Evolutionary conservation across 2,329 filamentous ascomycete genomes (phyloP).

Genomic region (Penicillium olsonii): DNA sequence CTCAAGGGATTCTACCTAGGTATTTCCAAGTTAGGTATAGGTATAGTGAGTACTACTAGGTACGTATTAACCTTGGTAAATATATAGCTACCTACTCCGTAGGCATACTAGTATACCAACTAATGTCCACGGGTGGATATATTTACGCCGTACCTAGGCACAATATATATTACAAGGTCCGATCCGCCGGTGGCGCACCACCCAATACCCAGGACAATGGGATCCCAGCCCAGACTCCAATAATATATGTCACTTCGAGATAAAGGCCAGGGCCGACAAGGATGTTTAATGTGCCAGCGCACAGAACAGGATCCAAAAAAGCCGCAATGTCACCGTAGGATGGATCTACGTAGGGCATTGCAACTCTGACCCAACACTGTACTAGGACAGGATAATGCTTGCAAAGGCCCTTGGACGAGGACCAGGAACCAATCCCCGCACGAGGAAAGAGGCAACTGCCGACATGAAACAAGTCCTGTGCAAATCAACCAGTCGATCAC

Average conservation of each 20-base stretch:
- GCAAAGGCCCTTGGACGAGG: no score
- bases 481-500: slow-evolving; percentile 15
- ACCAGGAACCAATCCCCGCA: slow-evolving; percentile 10
- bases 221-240: background rate
- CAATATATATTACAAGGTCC: background rate
- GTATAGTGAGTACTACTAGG: no score
- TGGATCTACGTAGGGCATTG: no score
- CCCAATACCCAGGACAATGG: background rate
- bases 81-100: background rate
- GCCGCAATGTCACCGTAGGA: slow-evolving; percentile 22
- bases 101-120: no score
- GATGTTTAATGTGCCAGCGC: background rate
- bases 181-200: background rate
- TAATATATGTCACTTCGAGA: no score
- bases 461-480: slow-evolving; percentile 5
- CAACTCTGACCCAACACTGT: no score
- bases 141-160: no score
- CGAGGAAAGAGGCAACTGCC: slow-evolving; percentile 14
- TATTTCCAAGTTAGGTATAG: no score
- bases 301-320: background rate
- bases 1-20: no score
- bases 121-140: no score
- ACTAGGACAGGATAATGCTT: background rate
- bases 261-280: background rate
- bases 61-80: background rate